A percentile compares a stretch with the other conserved stretches of the same genome.
phyloP scores from a whole-genome alignment of 208 protist genomes.

The Leishmania tropica region DNA sequence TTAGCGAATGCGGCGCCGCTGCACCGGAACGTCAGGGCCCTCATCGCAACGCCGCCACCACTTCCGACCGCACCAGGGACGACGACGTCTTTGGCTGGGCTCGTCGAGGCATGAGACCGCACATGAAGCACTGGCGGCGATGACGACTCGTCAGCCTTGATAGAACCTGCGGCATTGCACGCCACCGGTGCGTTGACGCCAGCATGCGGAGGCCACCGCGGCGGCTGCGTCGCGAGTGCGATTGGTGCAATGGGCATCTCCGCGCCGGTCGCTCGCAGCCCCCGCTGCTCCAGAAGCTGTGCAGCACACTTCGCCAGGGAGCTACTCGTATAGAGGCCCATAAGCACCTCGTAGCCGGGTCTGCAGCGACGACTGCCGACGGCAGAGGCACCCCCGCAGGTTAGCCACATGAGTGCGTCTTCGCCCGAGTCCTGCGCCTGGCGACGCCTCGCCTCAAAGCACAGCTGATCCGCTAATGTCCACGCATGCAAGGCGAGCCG shows the following conservation, averaged over 20 bases:
- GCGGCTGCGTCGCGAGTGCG: background rate
- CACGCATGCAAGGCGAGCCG: constrained; percentile 19
- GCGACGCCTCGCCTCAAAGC: constrained; percentile 6
- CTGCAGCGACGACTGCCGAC: background rate
- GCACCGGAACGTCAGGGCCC: constrained; percentile 1
- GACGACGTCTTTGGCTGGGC: background rate
- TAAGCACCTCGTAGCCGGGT: constrained; percentile 3
- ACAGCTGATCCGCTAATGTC: constrained; percentile 21
- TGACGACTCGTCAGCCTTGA: background rate
- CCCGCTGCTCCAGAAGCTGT: constrained; percentile 3
- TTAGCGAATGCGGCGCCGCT: background rate
- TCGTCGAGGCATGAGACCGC: background rate
- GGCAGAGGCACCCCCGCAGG: constrained; percentile 3
- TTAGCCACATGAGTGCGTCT: constrained; percentile 20
- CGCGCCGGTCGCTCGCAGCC: background rate
- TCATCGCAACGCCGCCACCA: constrained; percentile 25
- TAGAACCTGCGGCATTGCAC: background rate
- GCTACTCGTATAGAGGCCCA: constrained; percentile 21
- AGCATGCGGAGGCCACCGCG: background rate
- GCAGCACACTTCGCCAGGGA: constrained; percentile 5
- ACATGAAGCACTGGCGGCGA: background rate
- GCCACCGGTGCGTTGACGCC: background rate
- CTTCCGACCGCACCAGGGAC: background rate
- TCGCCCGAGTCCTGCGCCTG: constrained; percentile 8
- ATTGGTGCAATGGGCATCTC: background rate